Percentiles rank a stretch among this genome's conserved stretches.
These are phyloP conservation scores for Trametes hirsuta DNA, from an alignment of 1,284 basidiomycete species.

Conservation along the genomic window DNA sequence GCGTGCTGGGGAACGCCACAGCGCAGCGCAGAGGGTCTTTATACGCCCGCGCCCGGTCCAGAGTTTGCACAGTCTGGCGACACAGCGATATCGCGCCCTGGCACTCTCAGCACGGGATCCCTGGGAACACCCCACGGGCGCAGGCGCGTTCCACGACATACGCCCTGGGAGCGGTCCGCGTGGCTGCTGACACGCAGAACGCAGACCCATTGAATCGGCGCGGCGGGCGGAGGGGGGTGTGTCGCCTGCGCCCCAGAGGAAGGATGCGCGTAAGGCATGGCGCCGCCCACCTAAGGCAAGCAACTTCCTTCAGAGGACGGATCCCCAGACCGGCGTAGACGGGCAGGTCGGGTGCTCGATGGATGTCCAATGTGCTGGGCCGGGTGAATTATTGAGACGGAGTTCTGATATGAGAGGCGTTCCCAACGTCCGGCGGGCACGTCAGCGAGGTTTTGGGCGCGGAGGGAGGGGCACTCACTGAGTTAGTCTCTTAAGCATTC, in stretches of 20 bases:
- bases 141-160: neutral
- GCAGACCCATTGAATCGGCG: neutral
- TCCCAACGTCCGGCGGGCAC: slow-evolving; percentile 5
- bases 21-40: no score
- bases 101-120: neutral
- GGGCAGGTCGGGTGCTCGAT: neutral
- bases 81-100: no score
- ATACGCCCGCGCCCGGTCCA: no score
- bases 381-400: neutral
- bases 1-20: no score
- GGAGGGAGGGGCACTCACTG: neutral
- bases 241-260: no score
- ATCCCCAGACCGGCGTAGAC: neutral
- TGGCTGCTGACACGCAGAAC: slow-evolving; percentile 5
- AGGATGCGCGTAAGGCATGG: no score
- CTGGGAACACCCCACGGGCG: slow-evolving; percentile 5
- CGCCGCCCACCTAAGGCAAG: no score
- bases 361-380: neutral
- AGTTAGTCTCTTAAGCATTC: neutral
- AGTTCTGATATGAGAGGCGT: neutral
- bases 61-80: no score
- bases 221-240: no score
- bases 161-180: slow-evolving; percentile 1
- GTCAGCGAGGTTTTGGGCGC: neutral
- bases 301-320: no score